Evolutionary conservation across 306 rosid genomes (phyloP), one percentile per base, ranked within the genome.

Genomic region (Dalbergia cochinchinensis): DNA sequence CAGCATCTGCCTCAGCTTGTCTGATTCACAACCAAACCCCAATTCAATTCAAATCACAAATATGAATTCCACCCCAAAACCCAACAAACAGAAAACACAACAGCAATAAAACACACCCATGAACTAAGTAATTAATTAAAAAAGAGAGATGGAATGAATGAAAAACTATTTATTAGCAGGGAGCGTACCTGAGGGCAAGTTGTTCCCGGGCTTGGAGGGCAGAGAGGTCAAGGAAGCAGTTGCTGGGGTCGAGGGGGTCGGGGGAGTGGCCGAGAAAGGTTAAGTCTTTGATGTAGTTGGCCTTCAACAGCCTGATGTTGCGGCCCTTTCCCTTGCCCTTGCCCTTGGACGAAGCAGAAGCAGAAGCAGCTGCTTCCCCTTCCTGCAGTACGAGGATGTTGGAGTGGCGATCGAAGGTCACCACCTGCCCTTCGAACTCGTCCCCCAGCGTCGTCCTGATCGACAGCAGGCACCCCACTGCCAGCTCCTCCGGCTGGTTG

Each of bases 341-440:
- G 31, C 31, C 31, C 31, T 26, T 26, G 31, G 31, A 26, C 51
- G 80, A 84, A 74, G 91, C 88, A 22, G 26, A 22, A 22, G 26
- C 26, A 22, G 26, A 22, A 22, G 31, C 31, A 1, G 31, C 31
- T 26, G 31, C 31, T 26, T 26, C 31, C 31, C 31, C 31, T 77
- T 95, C 97, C 65, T 93, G 99, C 83, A 95, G 94, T 64, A 90
- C 89, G 77, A 95, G 96, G 79, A 90, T 88, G 90, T 90, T 95
- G 66, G 98, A 89, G 76, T 72, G 71, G 69, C 96, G 96, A 79
- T 95, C 98, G 70, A 86, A 95, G 86, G 98, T 80, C 70, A 95
- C 83, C 82, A 95, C 91, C 54, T 95, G 98, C 45, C 88, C 98
- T 73, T 91, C 88, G 42, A 95, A 93, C 71, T 93, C 94, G 65